Conservation (phyloP, 768 basidiomycete genomes). For the Leucocoprinus birnbaumii region DNA sequence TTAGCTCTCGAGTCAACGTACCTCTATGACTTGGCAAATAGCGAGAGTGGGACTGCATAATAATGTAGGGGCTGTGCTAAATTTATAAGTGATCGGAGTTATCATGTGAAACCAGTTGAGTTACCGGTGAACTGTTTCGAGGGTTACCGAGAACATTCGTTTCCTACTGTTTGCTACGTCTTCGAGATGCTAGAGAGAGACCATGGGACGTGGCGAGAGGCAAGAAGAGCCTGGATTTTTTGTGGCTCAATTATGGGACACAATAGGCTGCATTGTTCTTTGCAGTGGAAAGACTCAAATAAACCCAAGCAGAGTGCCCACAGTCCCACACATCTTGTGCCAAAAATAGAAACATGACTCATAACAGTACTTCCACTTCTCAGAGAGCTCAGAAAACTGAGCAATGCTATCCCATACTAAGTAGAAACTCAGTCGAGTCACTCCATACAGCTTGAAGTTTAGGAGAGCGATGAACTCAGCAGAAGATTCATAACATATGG, state of each 20-base stretch:
- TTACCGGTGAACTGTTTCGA: background rate
- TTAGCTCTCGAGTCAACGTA: background rate
- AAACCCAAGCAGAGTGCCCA: too few relatives aligned
- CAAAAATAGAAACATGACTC: too few relatives aligned
- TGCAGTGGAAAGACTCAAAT: too few relatives aligned
- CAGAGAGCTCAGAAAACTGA: background rate
- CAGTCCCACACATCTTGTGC: too few relatives aligned
- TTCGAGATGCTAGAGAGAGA: too few relatives aligned
- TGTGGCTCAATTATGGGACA: too few relatives aligned
- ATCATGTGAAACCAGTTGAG: background rate
- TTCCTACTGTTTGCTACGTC: too few relatives aligned
- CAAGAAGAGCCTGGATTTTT: too few relatives aligned
- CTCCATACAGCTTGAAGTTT: background rate
- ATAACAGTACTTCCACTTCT: too few relatives aligned
- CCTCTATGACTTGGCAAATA: background rate
- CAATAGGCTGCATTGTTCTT: background rate
- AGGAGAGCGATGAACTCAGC: background rate
- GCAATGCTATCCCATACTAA: background rate
- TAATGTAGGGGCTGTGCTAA: constrained; percentile 3
- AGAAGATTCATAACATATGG: background rate
- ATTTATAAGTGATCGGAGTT: background rate
- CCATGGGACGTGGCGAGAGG: too few relatives aligned
- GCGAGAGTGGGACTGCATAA: background rate
- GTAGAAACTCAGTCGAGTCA: background rate
- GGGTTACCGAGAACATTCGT: background rate